Conservation (phyloP, 345 rosid species). For the Salix dunnii region DNA sequence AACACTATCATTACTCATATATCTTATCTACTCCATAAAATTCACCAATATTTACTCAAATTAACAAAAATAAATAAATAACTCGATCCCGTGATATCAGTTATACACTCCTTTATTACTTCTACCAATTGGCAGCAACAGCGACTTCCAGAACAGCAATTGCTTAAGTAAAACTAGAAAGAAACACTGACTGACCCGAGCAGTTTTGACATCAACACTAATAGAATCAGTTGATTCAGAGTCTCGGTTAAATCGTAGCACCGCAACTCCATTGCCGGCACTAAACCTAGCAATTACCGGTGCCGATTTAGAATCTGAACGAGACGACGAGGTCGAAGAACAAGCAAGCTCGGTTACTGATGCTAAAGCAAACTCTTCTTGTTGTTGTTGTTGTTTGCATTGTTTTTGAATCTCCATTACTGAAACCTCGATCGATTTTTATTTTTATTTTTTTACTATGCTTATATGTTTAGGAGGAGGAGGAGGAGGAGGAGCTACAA, state of each 20-base stretch:
- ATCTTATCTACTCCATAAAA: background rate
- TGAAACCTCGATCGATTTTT: background rate
- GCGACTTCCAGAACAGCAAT: no score
- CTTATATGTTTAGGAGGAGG: no score
- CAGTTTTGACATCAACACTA: slow-evolving; percentile 41
- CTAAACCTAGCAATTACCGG: slow-evolving; percentile 58
- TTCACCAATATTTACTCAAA: background rate
- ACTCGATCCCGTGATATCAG: no score
- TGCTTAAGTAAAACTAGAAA: background rate
- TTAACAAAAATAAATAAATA: no score
- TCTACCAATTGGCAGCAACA: background rate
- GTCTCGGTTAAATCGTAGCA: slow-evolving; percentile 47
- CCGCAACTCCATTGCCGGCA: slow-evolving; percentile 42
- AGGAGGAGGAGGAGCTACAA: background rate
- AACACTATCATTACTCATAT: no score
- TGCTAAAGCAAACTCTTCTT: slow-evolving; percentile 49
- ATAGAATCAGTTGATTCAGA: slow-evolving; percentile 36
- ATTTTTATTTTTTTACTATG: no score
- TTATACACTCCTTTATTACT: no score
- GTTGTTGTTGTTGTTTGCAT: slow-evolving; percentile 31
- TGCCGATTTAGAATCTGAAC: slow-evolving; percentile 28
- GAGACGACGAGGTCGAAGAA: slow-evolving; percentile 32
- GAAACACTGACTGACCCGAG: slow-evolving; percentile 53
- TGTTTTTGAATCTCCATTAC: slow-evolving; percentile 30
- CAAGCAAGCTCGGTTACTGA: slow-evolving; percentile 58